Conservation (phyloP, 1,139 yeast genomes). For the Lodderomyces pseudojiufengensis region DNA sequence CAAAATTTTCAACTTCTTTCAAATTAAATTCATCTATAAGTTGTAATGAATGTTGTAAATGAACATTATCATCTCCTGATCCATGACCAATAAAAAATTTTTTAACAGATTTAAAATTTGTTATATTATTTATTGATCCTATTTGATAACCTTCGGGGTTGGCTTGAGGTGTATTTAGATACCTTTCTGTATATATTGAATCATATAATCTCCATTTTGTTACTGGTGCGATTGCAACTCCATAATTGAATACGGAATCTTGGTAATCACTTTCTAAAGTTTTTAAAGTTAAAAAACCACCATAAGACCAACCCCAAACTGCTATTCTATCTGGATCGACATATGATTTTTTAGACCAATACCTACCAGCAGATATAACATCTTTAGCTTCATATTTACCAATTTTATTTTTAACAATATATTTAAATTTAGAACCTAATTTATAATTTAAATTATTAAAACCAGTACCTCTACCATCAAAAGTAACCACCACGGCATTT, state of each 20-base stretch:
- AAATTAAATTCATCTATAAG: conserved; percentile 60
- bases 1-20: conserved; percentile 62
- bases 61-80: conserved; percentile 81
- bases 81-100: conserved; percentile 75
- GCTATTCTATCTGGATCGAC: conserved; percentile 61
- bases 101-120: conserved; percentile 44
- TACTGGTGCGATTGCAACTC: conserved; percentile 78
- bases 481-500: conserved; percentile 70
- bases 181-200: conserved; percentile 74
- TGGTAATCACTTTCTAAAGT: conserved; percentile 65
- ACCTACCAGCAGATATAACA: conserved; percentile 64
- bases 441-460: conserved; percentile 42
- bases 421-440: conserved; percentile 50
- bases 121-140: conserved; percentile 51
- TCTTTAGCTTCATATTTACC: conserved; percentile 69
- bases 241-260: conserved; percentile 57
- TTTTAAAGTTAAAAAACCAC: conserved; percentile 73
- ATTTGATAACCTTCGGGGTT: conserved; percentile 55
- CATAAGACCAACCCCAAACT: conserved; percentile 85
- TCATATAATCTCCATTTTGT: conserved; percentile 76
- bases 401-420: conserved; percentile 59
- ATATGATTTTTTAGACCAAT: conserved; percentile 52
- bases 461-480: conserved; percentile 84
- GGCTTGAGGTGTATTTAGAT: conserved; percentile 66
- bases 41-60: conserved; percentile 67